Evolutionary conservation across 306 rosid genomes (phyloP), one percentile per base, ranked within the genome.

Genomic region (Glycine latifolia): DNA sequence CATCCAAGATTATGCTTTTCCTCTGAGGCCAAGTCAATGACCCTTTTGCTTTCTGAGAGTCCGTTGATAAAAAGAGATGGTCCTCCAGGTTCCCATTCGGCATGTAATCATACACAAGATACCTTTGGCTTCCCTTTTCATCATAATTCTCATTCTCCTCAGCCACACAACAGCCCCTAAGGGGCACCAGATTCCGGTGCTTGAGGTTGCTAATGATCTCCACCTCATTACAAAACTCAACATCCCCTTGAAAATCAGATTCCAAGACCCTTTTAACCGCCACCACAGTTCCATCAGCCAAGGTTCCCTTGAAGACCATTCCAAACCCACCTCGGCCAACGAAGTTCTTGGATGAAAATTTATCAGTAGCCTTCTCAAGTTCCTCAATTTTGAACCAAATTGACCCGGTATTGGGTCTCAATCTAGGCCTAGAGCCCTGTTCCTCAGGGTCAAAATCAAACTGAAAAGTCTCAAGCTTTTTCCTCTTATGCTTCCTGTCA

Each of bases 251-350:
- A 81, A 91, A 86, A 86, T 93, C 99, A 46, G 98, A 91, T 76
- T 95, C 99, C 35, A 93, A 75, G 39, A 93, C 73, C 62, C 84
- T 84, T 86, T 95, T 95, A 12, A 95, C 97, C 1, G 94, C 99
- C 65, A 95, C 96, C n/a, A 82, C 83, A 37, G 89, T 87, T 20
- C 94, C 98, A 85, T 95, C 97, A 33, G 86, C 7, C 75, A 95
- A 79, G 31, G 85, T 84, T 59, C 98, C 99, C 86, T 85, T 91
- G 86, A 87, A 91, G 78, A 95, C 98, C 73, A 93, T 17, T 47
- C 98, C 99, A 88, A 93, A 91, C 35, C 98, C 99, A 35, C 99
- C 99, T 79, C 96, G 74, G 59, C 99, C 99, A 4, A 95, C 78
- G 58, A 95, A 95, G 73, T 93, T 95, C 81, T 85, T 93, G 15